These are phyloP conservation scores for Smallanthus sonchifolius DNA, from an alignment of 129 eudicot species.

Conservation along the genomic window DNA sequence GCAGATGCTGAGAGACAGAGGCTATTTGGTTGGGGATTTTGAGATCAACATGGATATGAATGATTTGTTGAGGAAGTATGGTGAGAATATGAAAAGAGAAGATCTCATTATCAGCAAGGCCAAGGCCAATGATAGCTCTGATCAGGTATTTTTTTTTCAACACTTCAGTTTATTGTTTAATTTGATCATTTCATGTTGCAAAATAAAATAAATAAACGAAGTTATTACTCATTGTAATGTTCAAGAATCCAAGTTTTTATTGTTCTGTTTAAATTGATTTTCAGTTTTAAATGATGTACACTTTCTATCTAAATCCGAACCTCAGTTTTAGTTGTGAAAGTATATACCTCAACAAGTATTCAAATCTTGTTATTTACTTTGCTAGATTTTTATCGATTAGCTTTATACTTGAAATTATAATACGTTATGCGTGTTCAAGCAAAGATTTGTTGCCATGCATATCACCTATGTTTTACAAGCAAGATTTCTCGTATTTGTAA, in stretches of 20 bases:
- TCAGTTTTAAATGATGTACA: background rate
- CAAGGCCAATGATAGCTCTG: conserved; percentile 48
- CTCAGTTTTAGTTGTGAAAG: background rate
- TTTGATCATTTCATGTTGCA: background rate
- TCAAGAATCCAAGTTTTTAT: background rate
- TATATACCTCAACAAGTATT: background rate
- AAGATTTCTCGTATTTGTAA: background rate
- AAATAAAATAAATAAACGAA: background rate
- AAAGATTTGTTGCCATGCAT: background rate
- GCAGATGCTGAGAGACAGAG: conserved; percentile 79
- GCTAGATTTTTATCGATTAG: background rate
- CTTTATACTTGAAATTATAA: background rate
- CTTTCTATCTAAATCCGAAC: background rate
- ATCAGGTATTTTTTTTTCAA: conserved; percentile 46
- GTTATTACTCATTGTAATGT: background rate
- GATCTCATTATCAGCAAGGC: conserved; percentile 60
- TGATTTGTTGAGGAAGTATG: conserved; percentile 51
- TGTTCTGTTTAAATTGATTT: background rate
- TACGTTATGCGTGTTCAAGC: background rate
- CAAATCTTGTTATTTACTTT: background rate
- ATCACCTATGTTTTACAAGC: background rate
- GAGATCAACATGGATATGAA: conserved; percentile 56
- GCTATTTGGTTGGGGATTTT: conserved; percentile 55
- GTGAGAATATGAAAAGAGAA: conserved; percentile 77
- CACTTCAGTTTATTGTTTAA: background rate